phyloP scores from a whole-genome alignment of 2,329 filamentous ascomycete genomes.

The Venturiaceae sp. region DNA sequence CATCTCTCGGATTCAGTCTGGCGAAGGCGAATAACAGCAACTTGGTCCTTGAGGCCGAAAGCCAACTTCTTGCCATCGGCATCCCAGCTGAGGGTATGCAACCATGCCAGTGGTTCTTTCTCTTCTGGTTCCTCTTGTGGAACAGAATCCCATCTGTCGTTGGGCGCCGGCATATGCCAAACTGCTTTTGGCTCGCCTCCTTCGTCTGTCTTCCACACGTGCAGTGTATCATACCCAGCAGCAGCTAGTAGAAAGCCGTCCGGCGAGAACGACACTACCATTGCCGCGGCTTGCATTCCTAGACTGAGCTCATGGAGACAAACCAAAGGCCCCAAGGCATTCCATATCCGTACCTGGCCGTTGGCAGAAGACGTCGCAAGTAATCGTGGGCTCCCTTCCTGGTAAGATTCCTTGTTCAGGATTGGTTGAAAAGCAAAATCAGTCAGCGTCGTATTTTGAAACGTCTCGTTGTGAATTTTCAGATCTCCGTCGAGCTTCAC shows the following conservation, averaged over 20 bases:
- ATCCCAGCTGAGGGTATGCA: constrained; percentile 26
- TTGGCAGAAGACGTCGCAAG: constrained; percentile 31
- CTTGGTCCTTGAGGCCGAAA: constrained; percentile 16
- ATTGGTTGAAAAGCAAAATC: constrained; percentile 30
- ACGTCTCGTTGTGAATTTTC: constrained; percentile 19
- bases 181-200: constrained; percentile 21
- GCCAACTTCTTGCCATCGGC: constrained; percentile 26
- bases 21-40: constrained; percentile 2
- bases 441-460: constrained; percentile 17
- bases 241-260: constrained; percentile 32
- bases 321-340: constrained; percentile 15
- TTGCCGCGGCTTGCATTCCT: constrained; percentile 9
- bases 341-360: constrained; percentile 31
- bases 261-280: constrained; percentile 31
- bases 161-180: constrained; percentile 18
- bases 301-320: constrained; percentile 15
- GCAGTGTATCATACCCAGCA: constrained; percentile 31
- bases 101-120: constrained; percentile 13
- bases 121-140: constrained; percentile 13
- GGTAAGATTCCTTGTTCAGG: constrained; percentile 9
- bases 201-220: constrained; percentile 32
- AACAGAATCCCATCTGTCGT: constrained; percentile 9
- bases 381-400: constrained; percentile 15
- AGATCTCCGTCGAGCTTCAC: constrained; percentile 19
- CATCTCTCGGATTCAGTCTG: not conserved